Percentiles rank a stretch among this genome's conserved stretches.
These are phyloP conservation scores for Paecilomyces dactylethromorphus DNA, from an alignment of 2,329 filamentous ascomycete species.

Conservation along the genomic window DNA sequence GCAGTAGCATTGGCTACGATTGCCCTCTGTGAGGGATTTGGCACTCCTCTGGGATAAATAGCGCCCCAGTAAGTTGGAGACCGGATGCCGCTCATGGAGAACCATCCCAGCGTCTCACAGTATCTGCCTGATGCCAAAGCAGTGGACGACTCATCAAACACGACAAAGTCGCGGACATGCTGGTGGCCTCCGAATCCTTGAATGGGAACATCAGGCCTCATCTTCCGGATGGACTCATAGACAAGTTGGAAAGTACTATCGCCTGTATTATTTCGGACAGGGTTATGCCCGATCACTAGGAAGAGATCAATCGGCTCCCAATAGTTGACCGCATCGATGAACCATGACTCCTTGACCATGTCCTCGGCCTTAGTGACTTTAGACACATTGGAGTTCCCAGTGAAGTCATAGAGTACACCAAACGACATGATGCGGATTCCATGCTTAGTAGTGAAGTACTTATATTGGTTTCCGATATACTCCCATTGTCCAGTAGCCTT, in stretches of 20 bases:
- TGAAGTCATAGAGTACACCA: conserved; percentile 45
- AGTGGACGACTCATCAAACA: conserved; percentile 57
- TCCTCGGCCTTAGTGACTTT: conserved; percentile 51
- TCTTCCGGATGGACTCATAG: conserved; percentile 52
- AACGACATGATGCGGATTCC: conserved; percentile 49
- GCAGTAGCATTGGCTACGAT: conserved; percentile 12
- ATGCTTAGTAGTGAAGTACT: conserved; percentile 45
- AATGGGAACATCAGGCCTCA: conserved; percentile 52
- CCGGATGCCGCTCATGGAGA: conserved; percentile 57
- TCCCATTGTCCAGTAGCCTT: conserved; percentile 37
- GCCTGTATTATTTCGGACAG: conserved; percentile 40
- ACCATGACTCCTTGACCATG: conserved; percentile 53
- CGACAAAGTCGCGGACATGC: conserved; percentile 59
- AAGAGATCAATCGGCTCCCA: conserved; percentile 57
- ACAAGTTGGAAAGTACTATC: conserved; percentile 42
- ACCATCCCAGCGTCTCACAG: conserved; percentile 63
- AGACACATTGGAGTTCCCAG: conserved; percentile 55
- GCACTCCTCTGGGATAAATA: conserved; percentile 33
- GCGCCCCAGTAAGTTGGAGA: conserved; percentile 40
- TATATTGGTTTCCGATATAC: conserved; percentile 41
- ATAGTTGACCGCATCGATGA: conserved; percentile 50
- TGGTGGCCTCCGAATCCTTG: conserved; percentile 61
- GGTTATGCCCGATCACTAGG: conserved; percentile 59
- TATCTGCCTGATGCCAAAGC: conserved; percentile 59
- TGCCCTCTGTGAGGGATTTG: conserved; percentile 35